Conservation (phyloP, 164 flowering plant genomes). For the Vitis labrusca region DNA sequence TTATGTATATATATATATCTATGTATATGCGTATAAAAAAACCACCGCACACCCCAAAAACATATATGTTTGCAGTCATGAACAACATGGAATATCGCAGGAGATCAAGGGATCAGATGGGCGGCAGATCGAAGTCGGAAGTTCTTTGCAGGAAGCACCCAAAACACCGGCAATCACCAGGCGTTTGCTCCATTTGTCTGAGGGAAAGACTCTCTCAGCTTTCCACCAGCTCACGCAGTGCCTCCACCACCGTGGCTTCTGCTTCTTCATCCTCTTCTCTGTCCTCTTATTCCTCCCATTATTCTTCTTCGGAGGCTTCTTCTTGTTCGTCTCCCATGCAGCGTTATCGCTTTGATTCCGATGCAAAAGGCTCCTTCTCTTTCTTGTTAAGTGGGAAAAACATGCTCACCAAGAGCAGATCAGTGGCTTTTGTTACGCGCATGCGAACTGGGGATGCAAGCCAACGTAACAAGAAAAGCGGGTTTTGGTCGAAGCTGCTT, state of each 20-base stretch:
- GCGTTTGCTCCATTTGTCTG: conserved; percentile 51
- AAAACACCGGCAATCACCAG: conserved; percentile 44
- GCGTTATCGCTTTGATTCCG: background rate
- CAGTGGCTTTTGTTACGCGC: conserved; percentile 22
- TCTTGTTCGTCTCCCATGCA: conserved; percentile 24
- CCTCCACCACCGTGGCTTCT: background rate
- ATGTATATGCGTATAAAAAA: too few relatives aligned
- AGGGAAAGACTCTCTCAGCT: conserved; percentile 33
- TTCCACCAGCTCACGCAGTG: conserved; percentile 4
- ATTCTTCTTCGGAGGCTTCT: conserved; percentile 25
- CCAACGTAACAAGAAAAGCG: conserved; percentile 16
- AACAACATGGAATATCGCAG: conserved; percentile 1
- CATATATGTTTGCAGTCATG: too few relatives aligned
- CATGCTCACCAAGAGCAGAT: conserved; percentile 30
- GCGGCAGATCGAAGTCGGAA: background rate
- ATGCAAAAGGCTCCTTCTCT: conserved; percentile 4
- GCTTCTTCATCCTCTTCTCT: conserved; percentile 20
- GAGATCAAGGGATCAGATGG: conserved; percentile 7
- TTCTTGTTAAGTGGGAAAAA: background rate
- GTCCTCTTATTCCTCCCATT: conserved; percentile 15
- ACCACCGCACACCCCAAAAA: background rate
- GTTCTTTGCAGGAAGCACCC: conserved; percentile 44
- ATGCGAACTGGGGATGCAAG: background rate
- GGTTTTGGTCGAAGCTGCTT: conserved; percentile 36
- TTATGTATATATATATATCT: background rate